Percentiles rank a stretch among this genome's conserved stretches.
These are phyloP conservation scores for Fraxinus latifolia DNA, from an alignment of 305 asterid species.

Conservation along the genomic window DNA sequence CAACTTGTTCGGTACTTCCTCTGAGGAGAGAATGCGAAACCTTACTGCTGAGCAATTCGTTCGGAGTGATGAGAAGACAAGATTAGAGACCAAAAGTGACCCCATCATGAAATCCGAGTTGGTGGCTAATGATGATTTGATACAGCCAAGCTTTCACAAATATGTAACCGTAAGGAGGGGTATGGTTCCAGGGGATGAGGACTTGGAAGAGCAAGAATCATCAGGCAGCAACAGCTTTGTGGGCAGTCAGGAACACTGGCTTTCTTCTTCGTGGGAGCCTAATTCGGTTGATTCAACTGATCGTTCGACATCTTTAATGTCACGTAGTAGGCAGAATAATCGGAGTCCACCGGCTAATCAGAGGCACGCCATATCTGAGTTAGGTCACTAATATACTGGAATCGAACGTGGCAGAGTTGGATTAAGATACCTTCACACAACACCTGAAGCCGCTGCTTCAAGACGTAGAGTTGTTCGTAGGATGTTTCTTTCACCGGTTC, in stretches of 20 bases:
- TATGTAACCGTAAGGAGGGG: constrained; percentile 79
- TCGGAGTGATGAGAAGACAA: constrained; percentile 23
- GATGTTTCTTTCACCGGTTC: background rate
- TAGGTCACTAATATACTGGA: constrained; percentile 14
- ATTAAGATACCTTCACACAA: background rate
- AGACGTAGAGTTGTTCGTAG: constrained; percentile 7
- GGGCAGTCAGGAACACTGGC: constrained; percentile 55
- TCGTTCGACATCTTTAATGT: constrained; percentile 52
- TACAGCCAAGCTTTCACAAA: constrained; percentile 78
- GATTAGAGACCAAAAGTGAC: constrained; percentile 10
- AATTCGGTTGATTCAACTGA: constrained; percentile 60
- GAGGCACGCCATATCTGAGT: constrained; percentile 36
- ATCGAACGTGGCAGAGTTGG: background rate
- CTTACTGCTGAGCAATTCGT: constrained; percentile 28
- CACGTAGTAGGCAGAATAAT: constrained; percentile 38
- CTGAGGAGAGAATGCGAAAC: constrained; percentile 39
- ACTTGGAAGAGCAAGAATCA: constrained; percentile 73
- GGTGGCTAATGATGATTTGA: constrained; percentile 54
- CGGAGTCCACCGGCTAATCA: constrained; percentile 32
- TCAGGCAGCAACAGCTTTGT: constrained; percentile 75
- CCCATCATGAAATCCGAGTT: constrained; percentile 63
- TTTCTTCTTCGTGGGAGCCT: constrained; percentile 70
- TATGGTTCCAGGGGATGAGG: constrained; percentile 28
- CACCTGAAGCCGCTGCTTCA: constrained; percentile 23
- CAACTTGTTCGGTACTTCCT: constrained; percentile 32